Evolutionary conservation across 179 eudicot species (phyloP), one percentile per base, ranked within the genome.

Genomic region (Heliamphora pulchella): DNA sequence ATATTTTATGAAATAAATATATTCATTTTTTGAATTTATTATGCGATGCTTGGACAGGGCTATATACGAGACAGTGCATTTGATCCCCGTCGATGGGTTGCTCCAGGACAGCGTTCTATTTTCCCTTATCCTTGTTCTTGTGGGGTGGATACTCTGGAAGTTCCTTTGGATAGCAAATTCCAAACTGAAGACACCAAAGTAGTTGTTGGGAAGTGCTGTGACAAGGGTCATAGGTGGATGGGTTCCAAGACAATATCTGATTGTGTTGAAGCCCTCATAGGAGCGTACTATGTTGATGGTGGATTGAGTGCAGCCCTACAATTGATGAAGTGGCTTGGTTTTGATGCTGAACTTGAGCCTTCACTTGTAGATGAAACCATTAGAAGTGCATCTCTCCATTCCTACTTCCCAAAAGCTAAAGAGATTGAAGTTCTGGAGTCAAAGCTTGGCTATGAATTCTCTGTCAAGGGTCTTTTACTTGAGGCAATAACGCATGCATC

Each of bases 191-290:
- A 90, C 50, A 81, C 87, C 77, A 89, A 83, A 78, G 74, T 88
- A 50, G 63, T 86, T 81, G 59, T 88, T n/a, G 94, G 91, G 70
- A 96, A 90, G 88, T 79, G 84, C 82, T 96, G 99, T 86, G 99
- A 96, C 87, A 89, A 20, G 85, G 99, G 99, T 47, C 99, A 96
- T 73, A 86, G 96, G 79, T 96, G 99, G 99, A 80, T 96, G 89
- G 87, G 83, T 74, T 96, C 98, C 43, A 96, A 96, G 85, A 88
- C 89, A 31, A 82, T 96, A 74, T 86, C 99, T 58, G 99, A 96
- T 79, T 92, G 99, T 79, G 97, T 92, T 71, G 99, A 96, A 85
- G 99, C 98, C 47, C 91, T 96, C 63, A 89, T 96, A 81, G 99
- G 99, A 69, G 98, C 98, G 41, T 94, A 91, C 86, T 94, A 89